Evolutionary conservation across 768 basidiomycete species (phyloP).

Genomic region (Pluteus cervinus): DNA sequence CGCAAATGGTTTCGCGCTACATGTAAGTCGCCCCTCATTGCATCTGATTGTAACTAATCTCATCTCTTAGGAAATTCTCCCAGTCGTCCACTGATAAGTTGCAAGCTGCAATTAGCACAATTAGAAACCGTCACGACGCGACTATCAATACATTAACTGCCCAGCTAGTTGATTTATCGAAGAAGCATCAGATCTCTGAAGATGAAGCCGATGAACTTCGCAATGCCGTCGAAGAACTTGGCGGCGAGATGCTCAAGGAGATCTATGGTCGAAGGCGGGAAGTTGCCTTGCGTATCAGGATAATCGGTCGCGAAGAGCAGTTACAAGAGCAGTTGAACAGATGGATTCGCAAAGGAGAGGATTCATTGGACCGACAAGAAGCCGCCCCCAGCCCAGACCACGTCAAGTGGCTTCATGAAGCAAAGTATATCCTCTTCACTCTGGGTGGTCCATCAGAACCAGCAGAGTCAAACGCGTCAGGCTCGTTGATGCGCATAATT

Average conservation of each 20-base stretch:
- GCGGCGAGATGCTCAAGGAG: conserved; percentile 66
- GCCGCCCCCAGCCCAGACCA: conserved; percentile 23
- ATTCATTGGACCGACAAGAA: conserved; percentile 30
- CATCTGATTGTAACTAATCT: neutral
- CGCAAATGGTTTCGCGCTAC: conserved; percentile 80
- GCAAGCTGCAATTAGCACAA: conserved; percentile 50
- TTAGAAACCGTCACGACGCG: conserved; percentile 58
- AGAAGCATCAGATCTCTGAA: conserved; percentile 37
- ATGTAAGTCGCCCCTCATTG: conserved; percentile 45
- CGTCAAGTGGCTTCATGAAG: conserved; percentile 16
- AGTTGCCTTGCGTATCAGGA: conserved; percentile 53
- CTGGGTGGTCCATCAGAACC: conserved; percentile 17
- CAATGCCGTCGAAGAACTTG: conserved; percentile 58
- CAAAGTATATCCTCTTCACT: conserved; percentile 14
- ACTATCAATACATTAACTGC: conserved; percentile 51
- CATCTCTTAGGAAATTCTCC: conserved; percentile 65
- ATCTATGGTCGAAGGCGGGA: conserved; percentile 69
- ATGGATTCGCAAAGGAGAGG: conserved; percentile 49
- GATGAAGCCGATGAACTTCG: conserved; percentile 44
- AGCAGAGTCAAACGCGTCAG: conserved; percentile 19
- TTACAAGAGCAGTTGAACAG: conserved; percentile 46
- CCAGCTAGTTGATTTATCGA: conserved; percentile 39
- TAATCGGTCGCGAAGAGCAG: conserved; percentile 61
- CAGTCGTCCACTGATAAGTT: conserved; percentile 66
- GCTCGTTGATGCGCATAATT: conserved; percentile 46